Conservation (phyloP, 345 rosid species). For the Arabis hirsuta region DNA sequence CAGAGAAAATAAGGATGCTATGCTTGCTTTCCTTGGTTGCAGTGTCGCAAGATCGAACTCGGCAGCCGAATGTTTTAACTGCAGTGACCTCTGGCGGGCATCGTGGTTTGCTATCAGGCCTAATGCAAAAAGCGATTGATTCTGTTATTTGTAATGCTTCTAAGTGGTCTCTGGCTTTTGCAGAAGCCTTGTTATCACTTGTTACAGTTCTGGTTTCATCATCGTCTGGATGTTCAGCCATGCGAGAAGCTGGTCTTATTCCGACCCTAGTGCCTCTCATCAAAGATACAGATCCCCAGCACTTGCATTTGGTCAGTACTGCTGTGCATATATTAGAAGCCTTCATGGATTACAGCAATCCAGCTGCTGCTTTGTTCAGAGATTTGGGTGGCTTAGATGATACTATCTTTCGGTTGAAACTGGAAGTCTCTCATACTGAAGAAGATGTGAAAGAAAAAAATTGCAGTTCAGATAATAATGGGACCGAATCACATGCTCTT, state of each 20-base stretch:
- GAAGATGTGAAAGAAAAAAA: slow-evolving; percentile 55
- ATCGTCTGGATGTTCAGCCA: slow-evolving; percentile 88
- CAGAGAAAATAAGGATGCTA: slow-evolving; percentile 79
- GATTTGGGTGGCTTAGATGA: slow-evolving; percentile 98
- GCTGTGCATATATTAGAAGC: slow-evolving; percentile 91
- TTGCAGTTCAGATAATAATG: slow-evolving; percentile 56
- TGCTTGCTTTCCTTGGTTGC: slow-evolving; percentile 88
- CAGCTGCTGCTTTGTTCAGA: slow-evolving; percentile 91
- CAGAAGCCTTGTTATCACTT: slow-evolving; percentile 89
- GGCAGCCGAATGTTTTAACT: slow-evolving; percentile 78
- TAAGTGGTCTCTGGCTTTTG: slow-evolving; percentile 80
- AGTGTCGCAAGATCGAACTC: slow-evolving; percentile 90
- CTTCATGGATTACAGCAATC: slow-evolving; percentile 95
- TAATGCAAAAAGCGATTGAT: slow-evolving; percentile 89
- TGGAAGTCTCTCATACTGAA: slow-evolving; percentile 76
- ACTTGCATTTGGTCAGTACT: slow-evolving; percentile 86
- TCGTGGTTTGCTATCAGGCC: slow-evolving; percentile 89
- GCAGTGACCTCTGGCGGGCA: slow-evolving; percentile 92
- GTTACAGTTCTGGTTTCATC: slow-evolving; percentile 91
- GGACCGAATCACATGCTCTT: slow-evolving; percentile 47
- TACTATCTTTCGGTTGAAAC: slow-evolving; percentile 78
- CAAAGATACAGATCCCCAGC: slow-evolving; percentile 90
- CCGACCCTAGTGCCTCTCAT: slow-evolving; percentile 92
- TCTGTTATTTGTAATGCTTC: slow-evolving; percentile 69
- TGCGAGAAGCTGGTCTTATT: slow-evolving; percentile 95